Conservation (phyloP, 345 rosid species). For the Populus nigra region DNA sequence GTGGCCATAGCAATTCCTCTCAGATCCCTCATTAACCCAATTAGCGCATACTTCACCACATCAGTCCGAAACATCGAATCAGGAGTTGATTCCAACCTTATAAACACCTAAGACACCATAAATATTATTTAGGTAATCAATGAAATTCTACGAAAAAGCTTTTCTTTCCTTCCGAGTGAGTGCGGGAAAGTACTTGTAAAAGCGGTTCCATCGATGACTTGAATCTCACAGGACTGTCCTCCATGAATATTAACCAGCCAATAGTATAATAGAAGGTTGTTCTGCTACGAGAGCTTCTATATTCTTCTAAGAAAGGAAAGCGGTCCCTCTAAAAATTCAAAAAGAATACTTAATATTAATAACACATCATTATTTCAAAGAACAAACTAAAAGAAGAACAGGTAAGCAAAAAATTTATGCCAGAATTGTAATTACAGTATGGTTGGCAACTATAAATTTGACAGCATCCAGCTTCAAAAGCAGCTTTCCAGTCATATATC, state of each 20-base stretch:
- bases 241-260: constrained; percentile 97
- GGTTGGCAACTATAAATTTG: constrained; percentile 89
- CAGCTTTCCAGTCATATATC: constrained; percentile 97
- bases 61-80: constrained; percentile 87
- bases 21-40: constrained; percentile 96
- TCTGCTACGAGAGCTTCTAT: constrained; percentile 93
- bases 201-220: constrained; percentile 97
- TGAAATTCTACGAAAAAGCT: not conserved
- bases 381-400: constrained; percentile 12
- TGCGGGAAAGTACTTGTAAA: constrained; percentile 50
- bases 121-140: not conserved
- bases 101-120: constrained; percentile 57
- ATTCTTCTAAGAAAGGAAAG: constrained; percentile 88
- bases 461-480: constrained; percentile 89
- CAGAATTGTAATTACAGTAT: constrained; percentile 61
- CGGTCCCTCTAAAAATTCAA: constrained; percentile 70
- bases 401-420: constrained; percentile 13
- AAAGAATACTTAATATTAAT: not conserved
- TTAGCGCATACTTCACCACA: constrained; percentile 80
- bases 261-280: constrained; percentile 92
- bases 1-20: constrained; percentile 99
- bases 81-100: constrained; percentile 82
- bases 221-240: constrained; percentile 93
- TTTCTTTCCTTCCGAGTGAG: not conserved
- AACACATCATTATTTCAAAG: constrained; percentile 6